These are phyloP conservation scores for Alternaria brassicicola DNA, from an alignment of 2,329 filamentous ascomycete genomes.

Conservation along the genomic window DNA sequence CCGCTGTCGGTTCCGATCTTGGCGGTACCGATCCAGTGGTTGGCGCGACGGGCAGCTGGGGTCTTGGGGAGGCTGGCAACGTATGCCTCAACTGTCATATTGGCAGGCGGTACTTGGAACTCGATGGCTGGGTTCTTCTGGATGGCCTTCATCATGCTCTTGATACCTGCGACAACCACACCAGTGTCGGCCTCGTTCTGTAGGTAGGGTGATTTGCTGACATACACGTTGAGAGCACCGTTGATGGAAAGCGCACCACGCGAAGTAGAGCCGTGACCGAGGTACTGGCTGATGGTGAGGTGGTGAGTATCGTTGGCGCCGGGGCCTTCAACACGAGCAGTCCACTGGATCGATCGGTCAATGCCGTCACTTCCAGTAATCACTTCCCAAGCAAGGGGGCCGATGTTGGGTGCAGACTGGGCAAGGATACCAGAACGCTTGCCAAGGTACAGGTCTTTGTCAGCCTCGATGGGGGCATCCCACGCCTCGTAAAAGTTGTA, in stretches of 20 bases:
- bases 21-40: slow-evolving; percentile 61
- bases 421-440: slow-evolving; percentile 65
- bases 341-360: slow-evolving; percentile 69
- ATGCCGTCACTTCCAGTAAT: slow-evolving; percentile 64
- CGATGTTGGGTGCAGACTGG: slow-evolving; percentile 70
- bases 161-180: slow-evolving; percentile 68
- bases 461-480: slow-evolving; percentile 50
- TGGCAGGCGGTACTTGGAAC: slow-evolving; percentile 60
- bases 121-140: slow-evolving; percentile 61
- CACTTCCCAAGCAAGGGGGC: slow-evolving; percentile 67
- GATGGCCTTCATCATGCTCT: slow-evolving; percentile 64
- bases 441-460: slow-evolving; percentile 52
- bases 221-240: slow-evolving; percentile 61
- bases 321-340: slow-evolving; percentile 66
- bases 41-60: slow-evolving; percentile 49
- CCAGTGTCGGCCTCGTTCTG: slow-evolving; percentile 63
- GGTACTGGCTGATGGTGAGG: slow-evolving; percentile 60
- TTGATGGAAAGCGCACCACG: slow-evolving; percentile 67
- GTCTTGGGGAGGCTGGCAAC: slow-evolving; percentile 56
- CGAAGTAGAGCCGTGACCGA: slow-evolving; percentile 68
- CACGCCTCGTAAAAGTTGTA: slow-evolving; percentile 72
- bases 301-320: slow-evolving; percentile 49
- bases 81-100: slow-evolving; percentile 62
- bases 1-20: slow-evolving; percentile 59
- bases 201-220: slow-evolving; percentile 66